Base-by-base conservation (phyloP, 2,329 filamentous ascomycete species). In the Basipetospora chlamydospora region DNA sequence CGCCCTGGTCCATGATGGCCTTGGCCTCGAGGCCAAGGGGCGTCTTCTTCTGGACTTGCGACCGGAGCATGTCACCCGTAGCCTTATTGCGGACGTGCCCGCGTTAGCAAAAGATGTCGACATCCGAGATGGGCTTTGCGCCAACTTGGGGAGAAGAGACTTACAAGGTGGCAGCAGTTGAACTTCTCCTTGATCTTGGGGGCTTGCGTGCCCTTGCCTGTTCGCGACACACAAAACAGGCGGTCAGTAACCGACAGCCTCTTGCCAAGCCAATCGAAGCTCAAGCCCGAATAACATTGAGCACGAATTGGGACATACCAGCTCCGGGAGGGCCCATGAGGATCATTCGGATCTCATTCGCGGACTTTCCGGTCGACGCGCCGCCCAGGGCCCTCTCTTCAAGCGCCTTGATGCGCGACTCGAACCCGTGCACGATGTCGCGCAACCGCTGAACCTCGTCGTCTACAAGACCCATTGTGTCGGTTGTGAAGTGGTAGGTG, bases 1-100 rank as follows among this genome's bases (percentile, higher is more conserved):
- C 88, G 51, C 90, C 90, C 58, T 88, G 81, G 57, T 98, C 90
- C 90, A 98, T 98, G 61, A 98, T 98, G 77, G 96, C 96, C 79
- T 98, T 98, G 47, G 90, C 90, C 68, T 95, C 86, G 56, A 82
- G 76, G 49, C 90, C 90, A 46, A 98, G 77, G 41, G 82, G 64
- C 40, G 90, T 98, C 77, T 96, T 95, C 67, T 93, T 92, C 46
- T 88, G 82, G 55, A 98, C 90, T 63, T 98, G 90, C 48, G 87
- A 93, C 54, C 90, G 86, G 54, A 98, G 75, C 90, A 98, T 98
- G 64, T 98, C 90, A 59, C 90, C 90, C 41, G 90, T 98, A 45
- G 90, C 90, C 87, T n/a, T n/a, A n/a, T n/a, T n/a, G n/a, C n/a
- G n/a, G n/a, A n/a, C n/a, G n/a, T n/a, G n/a, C n/a, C n/a, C n/a